A percentile compares a stretch with the other conserved stretches of the same genome.
phyloP scores from a whole-genome alignment of 1,284 basidiomycete genomes.

The Porogramme epimiltina region DNA sequence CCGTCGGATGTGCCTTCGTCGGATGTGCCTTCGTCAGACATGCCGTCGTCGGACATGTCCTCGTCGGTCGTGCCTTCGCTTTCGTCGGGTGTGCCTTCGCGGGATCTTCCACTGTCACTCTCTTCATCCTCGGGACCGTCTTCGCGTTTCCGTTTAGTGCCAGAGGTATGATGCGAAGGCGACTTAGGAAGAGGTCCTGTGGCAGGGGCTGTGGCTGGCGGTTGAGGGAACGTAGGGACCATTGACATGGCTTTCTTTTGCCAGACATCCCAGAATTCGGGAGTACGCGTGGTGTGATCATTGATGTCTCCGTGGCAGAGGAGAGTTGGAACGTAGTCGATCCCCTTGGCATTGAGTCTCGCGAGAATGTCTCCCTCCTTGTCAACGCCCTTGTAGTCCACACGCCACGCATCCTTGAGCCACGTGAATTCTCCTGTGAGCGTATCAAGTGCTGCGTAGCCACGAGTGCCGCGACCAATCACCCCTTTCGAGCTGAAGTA shows the following conservation, averaged over 20 bases:
- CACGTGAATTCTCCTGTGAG: conserved; percentile 5
- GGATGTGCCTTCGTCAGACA: too few relatives aligned
- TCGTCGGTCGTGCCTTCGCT: too few relatives aligned
- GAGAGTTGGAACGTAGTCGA: conserved; percentile 10
- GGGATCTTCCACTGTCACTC: background rate
- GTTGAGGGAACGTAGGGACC: too few relatives aligned
- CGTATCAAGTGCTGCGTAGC: conserved; percentile 12
- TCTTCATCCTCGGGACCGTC: background rate
- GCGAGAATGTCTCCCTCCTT: conserved; percentile 9
- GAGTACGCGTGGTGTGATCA: conserved; percentile 3
- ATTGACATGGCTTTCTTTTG: background rate
- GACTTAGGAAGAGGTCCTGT: too few relatives aligned
- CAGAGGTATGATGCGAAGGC: too few relatives aligned
- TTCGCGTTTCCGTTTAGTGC: too few relatives aligned
- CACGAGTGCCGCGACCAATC: conserved; percentile 12
- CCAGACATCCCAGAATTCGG: background rate
- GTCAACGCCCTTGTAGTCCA: conserved; percentile 4
- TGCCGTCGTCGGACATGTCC: too few relatives aligned
- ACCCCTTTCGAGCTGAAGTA: conserved; percentile 3
- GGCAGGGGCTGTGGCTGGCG: background rate
- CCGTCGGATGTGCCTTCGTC: too few relatives aligned
- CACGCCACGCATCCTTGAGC: conserved; percentile 20
- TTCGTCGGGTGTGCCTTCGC: too few relatives aligned
- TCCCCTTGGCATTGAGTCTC: conserved; percentile 1
- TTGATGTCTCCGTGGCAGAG: conserved; percentile 16